A percentile compares a stretch with the other conserved stretches of the same genome.
These are phyloP conservation scores for Kodamaea hsintzibuensis DNA, from an alignment of 805 yeast genomes.

Conservation along the genomic window DNA sequence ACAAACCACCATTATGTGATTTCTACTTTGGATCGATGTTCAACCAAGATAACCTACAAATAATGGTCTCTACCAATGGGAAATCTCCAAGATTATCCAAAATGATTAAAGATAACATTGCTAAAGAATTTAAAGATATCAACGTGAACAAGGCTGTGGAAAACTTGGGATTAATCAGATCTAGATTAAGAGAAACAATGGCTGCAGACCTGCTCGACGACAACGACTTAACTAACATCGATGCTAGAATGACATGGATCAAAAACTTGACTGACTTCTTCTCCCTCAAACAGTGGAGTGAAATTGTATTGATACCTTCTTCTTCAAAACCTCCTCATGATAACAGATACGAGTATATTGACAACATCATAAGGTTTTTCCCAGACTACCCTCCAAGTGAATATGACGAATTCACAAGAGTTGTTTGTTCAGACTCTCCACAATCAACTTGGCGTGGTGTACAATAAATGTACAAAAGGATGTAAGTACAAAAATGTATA, in stretches of 20 bases:
- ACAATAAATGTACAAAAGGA: not conserved
- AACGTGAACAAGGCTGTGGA: constrained; percentile 60
- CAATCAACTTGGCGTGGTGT: not conserved
- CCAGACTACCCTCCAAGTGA: constrained; percentile 51
- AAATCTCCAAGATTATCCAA: constrained; percentile 74
- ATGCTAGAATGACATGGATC: constrained; percentile 71
- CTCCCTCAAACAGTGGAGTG: constrained; percentile 60
- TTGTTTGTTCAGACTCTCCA: not conserved
- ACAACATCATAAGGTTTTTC: constrained; percentile 45
- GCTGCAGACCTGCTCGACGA: constrained; percentile 36
- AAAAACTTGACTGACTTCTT: constrained; percentile 61
- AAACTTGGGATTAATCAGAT: constrained; percentile 58
- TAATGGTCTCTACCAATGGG: constrained; percentile 84
- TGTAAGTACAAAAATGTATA: not conserved
- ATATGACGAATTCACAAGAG: constrained; percentile 13
- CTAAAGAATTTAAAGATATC: constrained; percentile 43
- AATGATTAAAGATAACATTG: constrained; percentile 51
- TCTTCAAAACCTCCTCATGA: constrained; percentile 19
- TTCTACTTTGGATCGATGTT: constrained; percentile 82
- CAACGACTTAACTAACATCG: constrained; percentile 48
- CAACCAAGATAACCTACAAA: constrained; percentile 69
- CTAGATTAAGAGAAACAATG: constrained; percentile 45
- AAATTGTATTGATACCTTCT: constrained; percentile 32
- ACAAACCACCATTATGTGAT: constrained; percentile 81
- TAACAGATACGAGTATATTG: constrained; percentile 24